phyloP scores from a whole-genome alignment of 331 rosid species.

The Phaseolus coccineus region DNA sequence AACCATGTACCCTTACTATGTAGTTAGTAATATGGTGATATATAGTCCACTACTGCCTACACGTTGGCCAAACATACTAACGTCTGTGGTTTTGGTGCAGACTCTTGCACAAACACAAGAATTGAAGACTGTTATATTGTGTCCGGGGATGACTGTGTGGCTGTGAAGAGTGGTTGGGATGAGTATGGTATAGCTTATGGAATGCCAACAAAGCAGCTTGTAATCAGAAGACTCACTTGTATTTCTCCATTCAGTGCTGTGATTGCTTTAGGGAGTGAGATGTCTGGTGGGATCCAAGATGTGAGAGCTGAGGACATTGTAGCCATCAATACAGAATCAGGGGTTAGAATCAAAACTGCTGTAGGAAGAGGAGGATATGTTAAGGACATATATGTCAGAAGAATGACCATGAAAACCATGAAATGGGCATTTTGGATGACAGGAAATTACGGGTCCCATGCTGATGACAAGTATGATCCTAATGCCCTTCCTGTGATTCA shows the following conservation, averaged over 20 bases:
- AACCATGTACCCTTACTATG: too few species aligned
- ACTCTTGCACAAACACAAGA: slow-evolving; percentile 81
- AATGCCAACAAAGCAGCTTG: slow-evolving; percentile 72
- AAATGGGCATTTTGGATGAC: slow-evolving; percentile 89
- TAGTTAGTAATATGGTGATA: neutral
- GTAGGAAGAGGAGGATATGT: slow-evolving; percentile 86
- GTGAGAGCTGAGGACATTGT: slow-evolving; percentile 73
- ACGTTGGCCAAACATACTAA: slow-evolving; percentile 3
- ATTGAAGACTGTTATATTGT: slow-evolving; percentile 90
- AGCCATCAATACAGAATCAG: slow-evolving; percentile 70
- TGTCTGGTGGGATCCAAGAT: slow-evolving; percentile 82
- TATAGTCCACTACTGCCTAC: neutral
- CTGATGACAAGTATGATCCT: slow-evolving; percentile 69
- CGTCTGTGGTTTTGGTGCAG: slow-evolving; percentile 52
- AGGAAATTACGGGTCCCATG: slow-evolving; percentile 77
- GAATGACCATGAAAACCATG: slow-evolving; percentile 75
- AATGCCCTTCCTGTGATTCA: slow-evolving; percentile 71
- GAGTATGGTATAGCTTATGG: slow-evolving; percentile 77
- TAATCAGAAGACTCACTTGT: slow-evolving; percentile 72
- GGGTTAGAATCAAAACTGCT: slow-evolving; percentile 75
- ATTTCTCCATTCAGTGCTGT: slow-evolving; percentile 76
- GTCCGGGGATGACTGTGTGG: slow-evolving; percentile 90
- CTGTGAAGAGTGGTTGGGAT: slow-evolving; percentile 93
- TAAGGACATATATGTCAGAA: slow-evolving; percentile 67
- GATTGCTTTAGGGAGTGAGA: slow-evolving; percentile 81